phyloP scores from a whole-genome alignment of 495 filamentous ascomycete species.

The Lepraria neglecta region DNA sequence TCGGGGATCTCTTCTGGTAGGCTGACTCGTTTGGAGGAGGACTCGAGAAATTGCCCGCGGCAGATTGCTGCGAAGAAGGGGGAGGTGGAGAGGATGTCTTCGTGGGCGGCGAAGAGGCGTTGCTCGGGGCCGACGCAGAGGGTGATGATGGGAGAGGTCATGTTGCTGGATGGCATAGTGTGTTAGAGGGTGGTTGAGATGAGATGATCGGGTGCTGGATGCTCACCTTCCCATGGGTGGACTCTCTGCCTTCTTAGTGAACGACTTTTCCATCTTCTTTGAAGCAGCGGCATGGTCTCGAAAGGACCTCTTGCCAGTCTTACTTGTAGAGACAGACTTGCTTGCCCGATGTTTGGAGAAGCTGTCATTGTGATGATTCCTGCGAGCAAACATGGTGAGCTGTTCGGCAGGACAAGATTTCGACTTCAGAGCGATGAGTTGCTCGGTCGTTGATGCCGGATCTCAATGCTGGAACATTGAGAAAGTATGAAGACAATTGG shows the following conservation, averaged over 20 bases:
- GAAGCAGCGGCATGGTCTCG: constrained; percentile 30
- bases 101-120: constrained; percentile 84
- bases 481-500: constrained; percentile 1
- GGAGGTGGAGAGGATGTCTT: constrained; percentile 70
- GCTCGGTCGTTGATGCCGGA: constrained; percentile 11
- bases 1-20: constrained; percentile 84
- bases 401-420: background rate
- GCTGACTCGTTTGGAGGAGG: constrained; percentile 60
- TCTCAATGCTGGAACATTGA: constrained; percentile 14
- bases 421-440: constrained; percentile 14
- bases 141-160: constrained; percentile 69
- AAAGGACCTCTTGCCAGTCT: constrained; percentile 29
- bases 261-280: constrained; percentile 29
- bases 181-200: constrained; percentile 5
- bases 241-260: constrained; percentile 26
- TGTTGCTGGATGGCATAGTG: constrained; percentile 37
- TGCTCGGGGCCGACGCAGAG: constrained; percentile 69
- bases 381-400: constrained; percentile 26
- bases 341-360: constrained; percentile 44
- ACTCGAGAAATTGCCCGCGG: constrained; percentile 56
- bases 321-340: constrained; percentile 36
- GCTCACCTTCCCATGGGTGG: constrained; percentile 40
- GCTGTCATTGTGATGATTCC: constrained; percentile 35
- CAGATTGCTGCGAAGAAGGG: constrained; percentile 62
- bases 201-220: background rate